A percentile compares a stretch with the other conserved stretches of the same genome.
phyloP scores from a whole-genome alignment of 1,139 yeast genomes.

The Protomyces pachydermus region DNA sequence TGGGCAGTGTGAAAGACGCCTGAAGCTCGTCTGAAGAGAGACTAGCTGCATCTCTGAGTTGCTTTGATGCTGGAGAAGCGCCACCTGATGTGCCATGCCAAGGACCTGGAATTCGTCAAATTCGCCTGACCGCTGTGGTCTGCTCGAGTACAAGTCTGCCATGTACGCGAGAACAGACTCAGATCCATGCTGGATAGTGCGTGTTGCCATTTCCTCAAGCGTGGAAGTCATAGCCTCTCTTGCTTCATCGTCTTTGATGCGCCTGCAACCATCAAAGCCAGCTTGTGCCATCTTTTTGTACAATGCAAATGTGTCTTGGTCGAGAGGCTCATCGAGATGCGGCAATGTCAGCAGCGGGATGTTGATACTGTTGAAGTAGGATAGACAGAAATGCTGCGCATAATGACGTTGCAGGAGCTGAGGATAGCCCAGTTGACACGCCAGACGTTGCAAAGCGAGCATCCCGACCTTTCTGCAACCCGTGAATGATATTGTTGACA shows the following conservation, averaged over 20 bases:
- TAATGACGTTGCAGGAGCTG: constrained; percentile 2
- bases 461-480: constrained; percentile 10
- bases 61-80: neutral
- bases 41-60: neutral
- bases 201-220: neutral
- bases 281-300: neutral
- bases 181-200: neutral
- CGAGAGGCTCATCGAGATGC: neutral
- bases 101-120: neutral
- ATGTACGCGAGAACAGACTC: neutral
- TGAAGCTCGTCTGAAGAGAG: neutral
- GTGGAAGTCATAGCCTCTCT: neutral
- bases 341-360: neutral
- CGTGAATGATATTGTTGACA: neutral
- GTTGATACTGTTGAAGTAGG: neutral
- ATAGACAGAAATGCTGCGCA: neutral
- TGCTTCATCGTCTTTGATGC: neutral
- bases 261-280: neutral
- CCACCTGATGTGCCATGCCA: constrained; percentile 1
- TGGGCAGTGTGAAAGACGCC: neutral
- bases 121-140: neutral
- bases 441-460: constrained; percentile 1
- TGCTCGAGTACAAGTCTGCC: neutral
- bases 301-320: neutral
- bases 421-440: neutral